Evolutionary conservation across 1,284 basidiomycete species (phyloP).

Genomic region (Peniophora sp.): DNA sequence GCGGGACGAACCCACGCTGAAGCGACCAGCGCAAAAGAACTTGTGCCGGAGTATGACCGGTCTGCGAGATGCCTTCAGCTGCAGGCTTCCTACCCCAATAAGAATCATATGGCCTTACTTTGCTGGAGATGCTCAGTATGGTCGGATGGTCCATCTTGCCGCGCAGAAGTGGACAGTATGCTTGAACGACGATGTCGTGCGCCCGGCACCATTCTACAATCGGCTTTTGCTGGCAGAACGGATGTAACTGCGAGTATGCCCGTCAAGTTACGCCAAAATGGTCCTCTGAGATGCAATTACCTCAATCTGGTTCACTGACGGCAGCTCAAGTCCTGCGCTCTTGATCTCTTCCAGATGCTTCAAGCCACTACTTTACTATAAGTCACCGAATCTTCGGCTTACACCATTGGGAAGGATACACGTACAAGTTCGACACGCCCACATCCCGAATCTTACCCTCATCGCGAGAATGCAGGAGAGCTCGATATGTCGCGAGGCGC

Average conservation of each 20-base stretch:
- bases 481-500: slow-evolving; percentile 58
- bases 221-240: slow-evolving; percentile 74
- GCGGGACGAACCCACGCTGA: slow-evolving; percentile 72
- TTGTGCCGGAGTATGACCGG: slow-evolving; percentile 55
- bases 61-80: slow-evolving; percentile 20
- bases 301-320: slow-evolving; percentile 83
- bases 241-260: slow-evolving; percentile 51
- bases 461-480: slow-evolving; percentile 48
- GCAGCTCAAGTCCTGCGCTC: slow-evolving; percentile 49
- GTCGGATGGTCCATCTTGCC: slow-evolving; percentile 50
- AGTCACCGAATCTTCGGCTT: neutral
- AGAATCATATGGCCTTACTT: too few species aligned
- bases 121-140: slow-evolving; percentile 45
- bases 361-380: slow-evolving; percentile 41
- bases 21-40: slow-evolving; percentile 79
- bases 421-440: slow-evolving; percentile 76
- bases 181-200: slow-evolving; percentile 68
- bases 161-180: slow-evolving; percentile 69
- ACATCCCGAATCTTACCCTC: slow-evolving; percentile 64
- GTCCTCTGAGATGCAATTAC: slow-evolving; percentile 24
- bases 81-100: too few species aligned
- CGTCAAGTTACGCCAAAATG: neutral
- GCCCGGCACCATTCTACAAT: slow-evolving; percentile 73
- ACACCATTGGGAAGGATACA: slow-evolving; percentile 5
- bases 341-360: slow-evolving; percentile 76